Evolutionary conservation across 345 rosid species (phyloP), one percentile per base, ranked within the genome.

Genomic region (Rhizophora mangle): DNA sequence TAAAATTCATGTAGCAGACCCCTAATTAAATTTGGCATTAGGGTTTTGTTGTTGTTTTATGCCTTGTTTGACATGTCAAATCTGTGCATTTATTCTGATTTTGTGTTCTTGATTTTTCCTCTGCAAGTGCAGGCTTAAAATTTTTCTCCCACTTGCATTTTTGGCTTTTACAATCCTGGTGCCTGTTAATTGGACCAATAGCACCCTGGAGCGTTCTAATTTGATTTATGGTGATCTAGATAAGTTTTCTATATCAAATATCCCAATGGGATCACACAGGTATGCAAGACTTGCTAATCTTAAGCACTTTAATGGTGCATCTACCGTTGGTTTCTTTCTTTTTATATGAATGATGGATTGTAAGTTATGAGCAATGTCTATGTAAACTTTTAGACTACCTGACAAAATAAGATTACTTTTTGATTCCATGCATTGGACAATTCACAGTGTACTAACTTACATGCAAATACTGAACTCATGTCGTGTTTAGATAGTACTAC

Each of bases 171-270:
- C 89, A 0, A 76, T 94, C 61, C 82, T 85, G 86, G 86, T 94
- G 27, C 98, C 98, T 5, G 94, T 94, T 65, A 89, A 91, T 73
- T 91, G 96, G 97, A 94, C 93, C 2, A 89, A 89, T 59, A 68
- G 52, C 66, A 88, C 92, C 66, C 76, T 91, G 62, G 80, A 86
- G 82, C 79, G n/a, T 57, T 78, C 88, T 11, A 78, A 83, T 32
- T 64, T 89, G 46, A 83, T 86, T 60, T 85, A 79, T 76, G 89
- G 96, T 67, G 77, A 88, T 62, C 81, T 94, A 21, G 98, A 94
- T 83, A 85, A 83, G 81, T 88, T 91, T 60, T 93, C 98, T 69
- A 89, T 94, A 75, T 94, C 97, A 56, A 94, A 94, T 71, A 81
- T 94, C 76, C 95, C 96, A 36, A 72, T 36, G 54, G 95, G 89